A percentile compares a stretch with the other conserved stretches of the same genome.
Conservation (phyloP, 345 rosid species). For the Linum tenue region DNA sequence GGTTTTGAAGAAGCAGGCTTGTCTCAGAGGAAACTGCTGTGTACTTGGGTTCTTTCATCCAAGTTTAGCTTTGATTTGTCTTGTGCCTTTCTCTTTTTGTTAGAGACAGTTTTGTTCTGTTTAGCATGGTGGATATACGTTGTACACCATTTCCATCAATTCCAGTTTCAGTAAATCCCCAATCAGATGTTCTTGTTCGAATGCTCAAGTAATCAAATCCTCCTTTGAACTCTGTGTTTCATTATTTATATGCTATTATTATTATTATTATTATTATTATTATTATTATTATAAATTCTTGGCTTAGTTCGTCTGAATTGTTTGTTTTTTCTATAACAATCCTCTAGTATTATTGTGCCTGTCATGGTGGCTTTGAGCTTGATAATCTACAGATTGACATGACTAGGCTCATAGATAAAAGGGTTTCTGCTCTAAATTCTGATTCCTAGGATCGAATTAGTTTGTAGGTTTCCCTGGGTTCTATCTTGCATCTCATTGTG, state of each 20-base stretch:
- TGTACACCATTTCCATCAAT: background rate
- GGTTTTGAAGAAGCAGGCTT: background rate
- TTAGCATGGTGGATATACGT: constrained; percentile 6
- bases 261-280: too few species aligned
- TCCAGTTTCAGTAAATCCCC: background rate
- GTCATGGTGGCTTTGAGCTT: too few species aligned
- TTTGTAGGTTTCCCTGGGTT: too few species aligned
- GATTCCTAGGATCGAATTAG: too few species aligned
- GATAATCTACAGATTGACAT: too few species aligned
- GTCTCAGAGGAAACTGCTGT: background rate
- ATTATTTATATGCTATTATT: background rate
- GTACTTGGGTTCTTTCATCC: background rate
- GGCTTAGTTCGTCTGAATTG: background rate
- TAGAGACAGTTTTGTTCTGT: background rate
- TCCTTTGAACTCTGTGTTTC: background rate
- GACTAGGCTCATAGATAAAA: too few species aligned
- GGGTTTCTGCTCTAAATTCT: too few species aligned
- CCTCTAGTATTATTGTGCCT: too few species aligned
- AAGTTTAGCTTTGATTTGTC: background rate
- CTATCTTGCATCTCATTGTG: too few species aligned
- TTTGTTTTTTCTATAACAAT: too few species aligned
- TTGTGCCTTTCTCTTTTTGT: background rate
- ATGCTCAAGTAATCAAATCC: background rate
- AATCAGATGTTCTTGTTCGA: background rate
- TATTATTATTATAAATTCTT: background rate